Percentiles rank a stretch among this genome's conserved stretches.
These are phyloP conservation scores for Russula virescens DNA, from an alignment of 768 basidiomycete genomes.

Conservation along the genomic window DNA sequence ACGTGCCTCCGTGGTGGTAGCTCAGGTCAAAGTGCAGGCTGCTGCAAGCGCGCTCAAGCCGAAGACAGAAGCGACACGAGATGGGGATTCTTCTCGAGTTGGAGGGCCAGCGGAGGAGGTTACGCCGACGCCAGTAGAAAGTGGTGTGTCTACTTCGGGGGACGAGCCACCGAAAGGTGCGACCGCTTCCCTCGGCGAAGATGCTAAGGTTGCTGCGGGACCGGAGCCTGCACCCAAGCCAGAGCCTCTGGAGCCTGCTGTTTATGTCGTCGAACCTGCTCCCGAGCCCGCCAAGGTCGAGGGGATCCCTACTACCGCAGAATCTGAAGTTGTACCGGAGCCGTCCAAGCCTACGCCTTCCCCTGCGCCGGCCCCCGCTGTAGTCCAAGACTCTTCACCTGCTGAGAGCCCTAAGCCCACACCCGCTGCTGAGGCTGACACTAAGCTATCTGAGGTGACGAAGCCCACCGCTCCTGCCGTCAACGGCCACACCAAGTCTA, in stretches of 20 bases:
- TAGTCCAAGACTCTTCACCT: not conserved
- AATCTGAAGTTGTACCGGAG: not conserved
- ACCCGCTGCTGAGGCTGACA: slow-evolving; percentile 6
- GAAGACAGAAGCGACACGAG: not conserved
- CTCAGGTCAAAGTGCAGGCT: not conserved
- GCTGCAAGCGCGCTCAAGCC: not conserved
- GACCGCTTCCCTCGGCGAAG: not conserved
- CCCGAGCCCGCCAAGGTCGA: not conserved
- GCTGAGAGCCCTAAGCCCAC: not conserved
- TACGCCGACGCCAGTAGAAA: not conserved
- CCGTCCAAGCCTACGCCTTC: not conserved
- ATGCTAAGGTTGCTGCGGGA: not conserved
- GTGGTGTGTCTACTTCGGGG: not conserved
- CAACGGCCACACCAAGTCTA: slow-evolving; percentile 13
- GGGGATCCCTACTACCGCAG: not conserved
- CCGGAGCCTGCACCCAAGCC: slow-evolving; percentile 2
- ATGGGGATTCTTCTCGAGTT: not conserved
- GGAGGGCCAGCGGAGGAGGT: slow-evolving; percentile 1
- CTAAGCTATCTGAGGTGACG: not conserved
- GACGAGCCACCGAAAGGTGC: slow-evolving; percentile 3
- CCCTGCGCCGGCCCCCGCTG: not conserved
- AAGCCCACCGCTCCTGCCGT: not conserved
- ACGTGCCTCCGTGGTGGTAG: not conserved
- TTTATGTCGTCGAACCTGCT: not conserved
- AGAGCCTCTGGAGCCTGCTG: not conserved